Conservation (phyloP, 192 early-diverging fungal species). For the Piromyces sp. region DNA sequence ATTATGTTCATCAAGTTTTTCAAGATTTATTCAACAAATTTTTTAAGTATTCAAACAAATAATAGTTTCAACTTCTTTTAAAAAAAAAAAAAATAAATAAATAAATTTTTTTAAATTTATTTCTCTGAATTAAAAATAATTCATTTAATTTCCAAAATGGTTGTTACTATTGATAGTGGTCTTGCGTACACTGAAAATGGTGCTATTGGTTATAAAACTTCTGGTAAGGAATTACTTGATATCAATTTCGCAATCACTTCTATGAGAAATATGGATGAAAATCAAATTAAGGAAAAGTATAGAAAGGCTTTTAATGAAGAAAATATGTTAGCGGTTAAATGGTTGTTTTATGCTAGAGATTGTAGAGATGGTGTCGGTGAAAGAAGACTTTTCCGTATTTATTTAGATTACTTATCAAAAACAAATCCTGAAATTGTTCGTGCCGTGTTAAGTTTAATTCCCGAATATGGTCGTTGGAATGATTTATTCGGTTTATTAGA, state of each 20-base stretch:
- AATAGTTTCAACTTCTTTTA: no score
- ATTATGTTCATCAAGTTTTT: no score
- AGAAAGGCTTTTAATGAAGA: neutral
- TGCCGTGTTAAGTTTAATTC: neutral
- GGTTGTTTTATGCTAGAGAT: neutral
- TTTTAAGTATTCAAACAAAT: no score
- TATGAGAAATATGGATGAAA: neutral
- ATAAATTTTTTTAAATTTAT: no score
- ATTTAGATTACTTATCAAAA: neutral
- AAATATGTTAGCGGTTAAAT: neutral
- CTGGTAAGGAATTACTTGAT: no score
- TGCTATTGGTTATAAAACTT: no score
- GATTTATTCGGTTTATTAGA: neutral
- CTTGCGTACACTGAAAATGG: no score
- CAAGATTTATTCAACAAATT: no score
- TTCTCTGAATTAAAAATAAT: no score
- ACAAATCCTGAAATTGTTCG: neutral
- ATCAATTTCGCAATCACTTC: neutral
- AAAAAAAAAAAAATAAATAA: no score
- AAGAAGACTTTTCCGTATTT: neutral
- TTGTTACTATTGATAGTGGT: no score
- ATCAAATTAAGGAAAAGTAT: neutral
- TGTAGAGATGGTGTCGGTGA: neutral
- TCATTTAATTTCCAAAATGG: no score
- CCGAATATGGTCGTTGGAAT: neutral